Base-by-base conservation (phyloP, 108 stramenopile species). In the Aurantiochytrium sp. region DNA sequence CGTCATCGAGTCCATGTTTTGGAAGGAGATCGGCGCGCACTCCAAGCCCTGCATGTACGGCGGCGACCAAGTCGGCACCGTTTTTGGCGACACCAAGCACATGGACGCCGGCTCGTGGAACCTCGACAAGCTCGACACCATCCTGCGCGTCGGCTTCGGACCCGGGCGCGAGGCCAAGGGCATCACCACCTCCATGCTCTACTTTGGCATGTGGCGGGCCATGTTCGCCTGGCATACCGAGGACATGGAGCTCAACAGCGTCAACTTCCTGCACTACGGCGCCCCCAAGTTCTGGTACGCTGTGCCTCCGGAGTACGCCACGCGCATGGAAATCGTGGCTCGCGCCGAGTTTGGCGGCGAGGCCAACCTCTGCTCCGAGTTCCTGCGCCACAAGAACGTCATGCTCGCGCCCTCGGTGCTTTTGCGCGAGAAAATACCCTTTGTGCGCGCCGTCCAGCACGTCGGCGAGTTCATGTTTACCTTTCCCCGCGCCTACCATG, bases 221-320 rank as follows among this genome's bases (percentile, higher is more conserved):
- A 88, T 93, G 90, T 94, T 94, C 48, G 93, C 93, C 6, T 94
- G 92, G 87, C 99, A 99, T 86, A 97, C 96, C 4, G 99, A 99
- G 91, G 99, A 99, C 90, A 96, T 98, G 95, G 98, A 99, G 92
- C 91, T 99, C 19, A 95, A 97, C 55, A 95, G 94, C 36, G 98
- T 99, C 90, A 99, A 99, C 89, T 98, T 97, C 89, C 89, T 99
- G 5, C 99, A 99, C 93, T 93, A 95, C 21, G 99, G 99, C 4
- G 95, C 96, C 27, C 97, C 98, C 37, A 99, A 99, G 89, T 94
- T 95, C 88, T 99, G 99, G 99, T 99, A 99, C 91, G 95, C 95
- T 4, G 91, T 99, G 37, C 92, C 95, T 21, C 94, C 94, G 12
- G 92, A 92, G 86, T 93, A 95, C 69, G 92, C 95, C 4, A 89